phyloP scores from a whole-genome alignment of 192 early-diverging fungal genomes.

The Podila horticola region DNA sequence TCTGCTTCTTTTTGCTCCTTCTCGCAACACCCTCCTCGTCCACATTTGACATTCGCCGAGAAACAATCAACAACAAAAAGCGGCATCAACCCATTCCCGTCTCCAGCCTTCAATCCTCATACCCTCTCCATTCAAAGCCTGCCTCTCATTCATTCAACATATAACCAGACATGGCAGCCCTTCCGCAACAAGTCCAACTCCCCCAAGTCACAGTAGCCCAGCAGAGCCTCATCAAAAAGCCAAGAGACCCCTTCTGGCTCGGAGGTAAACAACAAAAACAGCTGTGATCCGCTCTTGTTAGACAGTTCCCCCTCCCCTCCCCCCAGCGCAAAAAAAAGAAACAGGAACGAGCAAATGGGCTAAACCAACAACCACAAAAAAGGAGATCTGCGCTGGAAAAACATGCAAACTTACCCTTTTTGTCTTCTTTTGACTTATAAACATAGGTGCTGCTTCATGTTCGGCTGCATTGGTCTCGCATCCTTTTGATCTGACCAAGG shows the following conservation, averaged over 20 bases:
- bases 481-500: slow-evolving; percentile 90
- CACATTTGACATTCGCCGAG: background rate
- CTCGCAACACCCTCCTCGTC: background rate
- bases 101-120: background rate
- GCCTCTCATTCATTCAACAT: background rate
- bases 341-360: too few species aligned
- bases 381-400: too few species aligned
- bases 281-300: too few species aligned
- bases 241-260: slow-evolving; percentile 60
- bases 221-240: slow-evolving; percentile 14
- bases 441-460: slow-evolving; percentile 62
- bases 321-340: too few species aligned
- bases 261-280: slow-evolving; percentile 46
- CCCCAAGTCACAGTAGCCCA: slow-evolving; percentile 17
- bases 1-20: background rate
- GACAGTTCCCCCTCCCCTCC: too few species aligned
- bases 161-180: background rate
- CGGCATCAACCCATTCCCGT: background rate
- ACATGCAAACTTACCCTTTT: background rate
- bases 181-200: slow-evolving; percentile 9
- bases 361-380: too few species aligned
- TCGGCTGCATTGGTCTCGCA: slow-evolving; percentile 74
- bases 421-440: background rate
- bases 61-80: too few species aligned
- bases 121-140: background rate